These are phyloP conservation scores for Vitis amurensis DNA, from an alignment of 164 flowering plant species.

Conservation along the genomic window DNA sequence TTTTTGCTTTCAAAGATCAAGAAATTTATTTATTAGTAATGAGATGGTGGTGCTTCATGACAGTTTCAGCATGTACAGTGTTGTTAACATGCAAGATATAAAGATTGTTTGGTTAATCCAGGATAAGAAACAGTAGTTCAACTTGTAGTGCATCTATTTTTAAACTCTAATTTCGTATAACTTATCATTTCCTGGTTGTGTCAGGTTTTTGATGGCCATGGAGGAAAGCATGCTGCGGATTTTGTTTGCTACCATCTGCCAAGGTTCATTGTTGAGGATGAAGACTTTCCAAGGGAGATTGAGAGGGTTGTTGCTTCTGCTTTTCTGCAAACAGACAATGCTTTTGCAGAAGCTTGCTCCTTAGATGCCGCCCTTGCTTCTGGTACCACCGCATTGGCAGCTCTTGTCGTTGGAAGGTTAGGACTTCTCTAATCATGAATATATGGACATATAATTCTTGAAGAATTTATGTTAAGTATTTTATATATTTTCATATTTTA, in stretches of 20 bases:
- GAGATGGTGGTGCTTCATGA: not conserved
- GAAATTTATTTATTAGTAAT: too few relatives aligned
- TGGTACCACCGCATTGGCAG: slow-evolving; percentile 95
- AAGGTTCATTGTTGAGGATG: slow-evolving; percentile 70
- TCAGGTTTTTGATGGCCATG: slow-evolving; percentile 97
- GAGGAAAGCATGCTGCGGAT: slow-evolving; percentile 95
- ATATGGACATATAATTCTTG: not conserved
- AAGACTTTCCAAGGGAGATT: slow-evolving; percentile 72
- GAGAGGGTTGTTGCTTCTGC: slow-evolving; percentile 78
- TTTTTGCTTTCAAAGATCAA: too few relatives aligned
- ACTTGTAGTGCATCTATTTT: not conserved
- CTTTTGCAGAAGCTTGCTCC: slow-evolving; percentile 86
- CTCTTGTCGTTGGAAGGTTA: slow-evolving; percentile 86
- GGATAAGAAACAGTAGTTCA: not conserved
- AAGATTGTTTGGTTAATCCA: not conserved
- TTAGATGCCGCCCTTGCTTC: slow-evolving; percentile 78
- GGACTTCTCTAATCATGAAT: slow-evolving; percentile 7
- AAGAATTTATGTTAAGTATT: not conserved
- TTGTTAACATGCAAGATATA: not conserved
- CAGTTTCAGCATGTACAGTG: not conserved
- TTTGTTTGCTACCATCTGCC: slow-evolving; percentile 82
- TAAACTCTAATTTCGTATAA: not conserved
- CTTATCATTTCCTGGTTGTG: slow-evolving; percentile 7
- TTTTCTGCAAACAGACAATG: slow-evolving; percentile 81
- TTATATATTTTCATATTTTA: not conserved